Conservation (phyloP, 495 filamentous ascomycete species). For the Sabuloglossum arenarium region DNA sequence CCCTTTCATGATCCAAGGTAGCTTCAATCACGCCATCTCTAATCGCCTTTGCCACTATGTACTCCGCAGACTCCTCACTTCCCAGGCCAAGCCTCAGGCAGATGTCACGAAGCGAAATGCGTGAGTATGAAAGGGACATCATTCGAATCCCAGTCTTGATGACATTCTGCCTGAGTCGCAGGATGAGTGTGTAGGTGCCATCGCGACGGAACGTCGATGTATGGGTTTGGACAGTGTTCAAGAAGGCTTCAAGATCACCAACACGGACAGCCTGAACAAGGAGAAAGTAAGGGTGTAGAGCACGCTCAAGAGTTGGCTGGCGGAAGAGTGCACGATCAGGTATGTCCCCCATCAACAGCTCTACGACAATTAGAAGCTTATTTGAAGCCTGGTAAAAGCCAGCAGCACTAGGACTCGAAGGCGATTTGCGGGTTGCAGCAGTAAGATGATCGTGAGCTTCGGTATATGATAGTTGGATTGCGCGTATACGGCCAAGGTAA, state of each 20-base stretch:
- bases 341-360: slow-evolving; percentile 96
- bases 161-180: slow-evolving; percentile 89
- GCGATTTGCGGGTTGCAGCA: slow-evolving; percentile 83
- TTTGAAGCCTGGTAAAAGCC: slow-evolving; percentile 91
- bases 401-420: slow-evolving; percentile 65
- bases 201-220: slow-evolving; percentile 73
- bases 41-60: slow-evolving; percentile 97
- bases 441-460: slow-evolving; percentile 90
- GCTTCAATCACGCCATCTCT: slow-evolving; percentile 96
- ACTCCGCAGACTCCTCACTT: slow-evolving; percentile 89
- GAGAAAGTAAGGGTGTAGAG: slow-evolving; percentile 76
- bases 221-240: slow-evolving; percentile 60
- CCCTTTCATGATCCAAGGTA: slow-evolving; percentile 76
- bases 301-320: slow-evolving; percentile 59
- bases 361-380: slow-evolving; percentile 84
- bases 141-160: slow-evolving; percentile 98
- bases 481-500: slow-evolving; percentile 87
- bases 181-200: slow-evolving; percentile 85
- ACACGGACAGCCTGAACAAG: slow-evolving; percentile 89
- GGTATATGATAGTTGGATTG: slow-evolving; percentile 88
- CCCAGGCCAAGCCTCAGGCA: slow-evolving; percentile 85
- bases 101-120: slow-evolving; percentile 93
- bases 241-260: slow-evolving; percentile 80
- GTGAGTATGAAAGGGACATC: slow-evolving; percentile 94
- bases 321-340: slow-evolving; percentile 89